A percentile compares a stretch with the other conserved stretches of the same genome.
Conservation (phyloP, 2,329 filamentous ascomycete species). For the Colletotrichum brevisporum region DNA sequence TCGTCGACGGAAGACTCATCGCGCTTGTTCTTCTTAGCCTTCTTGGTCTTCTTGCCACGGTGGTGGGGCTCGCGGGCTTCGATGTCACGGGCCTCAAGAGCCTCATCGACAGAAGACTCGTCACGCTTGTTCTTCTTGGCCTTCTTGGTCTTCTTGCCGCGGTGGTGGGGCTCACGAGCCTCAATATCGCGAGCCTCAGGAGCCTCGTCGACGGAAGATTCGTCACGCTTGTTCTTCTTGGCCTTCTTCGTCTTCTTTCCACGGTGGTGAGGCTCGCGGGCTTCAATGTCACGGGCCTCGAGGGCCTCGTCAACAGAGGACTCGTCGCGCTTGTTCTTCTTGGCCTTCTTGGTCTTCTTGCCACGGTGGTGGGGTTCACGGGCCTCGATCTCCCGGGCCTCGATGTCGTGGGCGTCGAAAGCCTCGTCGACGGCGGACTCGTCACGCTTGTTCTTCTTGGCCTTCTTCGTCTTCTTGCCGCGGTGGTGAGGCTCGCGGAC, state of each 20-base stretch:
- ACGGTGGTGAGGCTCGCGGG: conserved; percentile 38
- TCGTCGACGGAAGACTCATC: conserved; percentile 11
- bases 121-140: conserved; percentile 28
- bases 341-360: conserved; percentile 37
- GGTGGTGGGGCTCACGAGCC: conserved; percentile 39
- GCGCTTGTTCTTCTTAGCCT: conserved; percentile 33
- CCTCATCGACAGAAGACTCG: conserved; percentile 14
- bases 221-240: conserved; percentile 23
- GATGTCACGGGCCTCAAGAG: conserved; percentile 41
- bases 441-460: conserved; percentile 27
- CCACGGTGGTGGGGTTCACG: conserved; percentile 34
- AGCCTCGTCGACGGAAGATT: not conserved
- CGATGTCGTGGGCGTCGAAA: conserved; percentile 23
- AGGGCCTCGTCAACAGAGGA: not conserved
- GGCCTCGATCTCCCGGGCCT: conserved; percentile 25
- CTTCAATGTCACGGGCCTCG: conserved; percentile 29
- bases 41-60: conserved; percentile 38
- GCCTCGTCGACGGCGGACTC: not conserved
- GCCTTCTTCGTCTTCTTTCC: conserved; percentile 35
- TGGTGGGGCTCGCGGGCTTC: conserved; percentile 43
- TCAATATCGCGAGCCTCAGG: conserved; percentile 20
- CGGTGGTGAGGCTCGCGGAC: conserved; percentile 32
- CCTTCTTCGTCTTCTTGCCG: conserved; percentile 39
- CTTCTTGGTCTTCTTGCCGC: conserved; percentile 38
- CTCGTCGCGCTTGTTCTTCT: conserved; percentile 14